Conservation (phyloP, 495 filamentous ascomycete species). For the Penicilliopsis zonata region DNA sequence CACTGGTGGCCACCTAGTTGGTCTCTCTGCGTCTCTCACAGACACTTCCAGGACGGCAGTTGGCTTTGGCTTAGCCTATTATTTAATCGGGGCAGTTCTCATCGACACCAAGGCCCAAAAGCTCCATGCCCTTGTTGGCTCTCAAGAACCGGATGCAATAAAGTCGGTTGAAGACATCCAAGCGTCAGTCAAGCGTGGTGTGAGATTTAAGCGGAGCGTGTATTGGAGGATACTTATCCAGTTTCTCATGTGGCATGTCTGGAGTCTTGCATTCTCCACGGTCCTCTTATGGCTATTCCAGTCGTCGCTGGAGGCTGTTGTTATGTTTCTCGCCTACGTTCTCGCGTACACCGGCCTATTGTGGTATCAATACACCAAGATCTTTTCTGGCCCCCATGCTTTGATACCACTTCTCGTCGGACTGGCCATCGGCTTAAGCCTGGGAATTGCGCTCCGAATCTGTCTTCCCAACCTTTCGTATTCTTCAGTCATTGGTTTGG, state of each 20-base stretch:
- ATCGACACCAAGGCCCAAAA: constrained; percentile 47
- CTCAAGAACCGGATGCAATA: constrained; percentile 17
- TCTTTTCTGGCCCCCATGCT: constrained; percentile 43
- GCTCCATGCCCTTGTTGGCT: constrained; percentile 37
- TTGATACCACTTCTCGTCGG: constrained; percentile 38
- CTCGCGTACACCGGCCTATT: constrained; percentile 45
- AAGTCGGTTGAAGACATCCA: constrained; percentile 26
- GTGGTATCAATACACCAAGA: constrained; percentile 50
- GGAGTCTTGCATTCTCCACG: constrained; percentile 39
- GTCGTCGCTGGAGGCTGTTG: constrained; percentile 21
- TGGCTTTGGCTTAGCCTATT: constrained; percentile 47
- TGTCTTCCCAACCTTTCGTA: constrained; percentile 26
- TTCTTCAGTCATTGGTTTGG: constrained; percentile 39
- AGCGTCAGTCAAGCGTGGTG: constrained; percentile 30
- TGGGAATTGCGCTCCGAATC: constrained; percentile 32
- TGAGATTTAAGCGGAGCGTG: constrained; percentile 34
- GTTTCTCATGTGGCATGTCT: constrained; percentile 44
- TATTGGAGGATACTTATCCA: constrained; percentile 43
- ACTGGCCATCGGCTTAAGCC: constrained; percentile 31
- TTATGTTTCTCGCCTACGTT: constrained; percentile 41
- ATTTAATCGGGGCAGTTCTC: constrained; percentile 45
- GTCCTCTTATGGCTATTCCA: constrained; percentile 45
- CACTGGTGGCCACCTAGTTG: constrained; percentile 31
- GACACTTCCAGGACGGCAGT: constrained; percentile 36
- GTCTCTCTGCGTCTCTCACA: constrained; percentile 24